Base-by-base conservation (phyloP, 768 basidiomycete genomes). In the Pleurotus pulmonarius region DNA sequence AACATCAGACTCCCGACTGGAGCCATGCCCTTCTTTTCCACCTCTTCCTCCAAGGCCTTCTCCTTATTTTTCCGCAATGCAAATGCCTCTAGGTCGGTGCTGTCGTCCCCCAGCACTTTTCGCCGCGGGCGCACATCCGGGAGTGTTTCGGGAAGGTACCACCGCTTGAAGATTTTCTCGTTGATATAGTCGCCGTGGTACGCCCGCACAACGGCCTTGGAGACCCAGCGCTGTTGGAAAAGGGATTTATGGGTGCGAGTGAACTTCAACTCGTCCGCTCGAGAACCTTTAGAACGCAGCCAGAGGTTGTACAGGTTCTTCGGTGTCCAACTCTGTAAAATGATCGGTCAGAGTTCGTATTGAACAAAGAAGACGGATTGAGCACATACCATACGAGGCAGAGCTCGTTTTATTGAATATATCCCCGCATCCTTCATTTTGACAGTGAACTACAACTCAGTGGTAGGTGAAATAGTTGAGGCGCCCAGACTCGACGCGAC, bases 1-100 rank as follows among this genome's bases (percentile, higher is more conserved):
- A 95, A 91, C 91, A 98, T 95, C 81, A 99, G 82, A 68, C 91
- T 94, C 49, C 92, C 93, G 13, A 98, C 89, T 4, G 97, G 97
- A 15, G 94, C 88, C 63, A 91, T 80, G 1, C 83, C 87, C 62
- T 85, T 82, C 60, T 68, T 67, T 59, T 78, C 73, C 63, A 85
- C 82, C 60, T 83, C 79, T 63, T 75, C 72, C 58, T 78, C 76
- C 48, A 76, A 73, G 55, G 73, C 74, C 58, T 76, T 71, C 63
- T 75, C 77, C 66, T 74, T 81, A 63, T 75, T 72, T 45, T 80
- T 73, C 62, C 88, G 76, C 55, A 73, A 70, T 2, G 87, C 86
- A 68, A 81, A 91, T 59, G 79, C 82, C 49, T 77, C 79, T 58
- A 90, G 66, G 22, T 70, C 70, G 0, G 66, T 68, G 60, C 70